Evolutionary conservation across 306 rosid genomes (phyloP), one percentile per base, ranked within the genome.

Genomic region (Inga leiocalycina): DNA sequence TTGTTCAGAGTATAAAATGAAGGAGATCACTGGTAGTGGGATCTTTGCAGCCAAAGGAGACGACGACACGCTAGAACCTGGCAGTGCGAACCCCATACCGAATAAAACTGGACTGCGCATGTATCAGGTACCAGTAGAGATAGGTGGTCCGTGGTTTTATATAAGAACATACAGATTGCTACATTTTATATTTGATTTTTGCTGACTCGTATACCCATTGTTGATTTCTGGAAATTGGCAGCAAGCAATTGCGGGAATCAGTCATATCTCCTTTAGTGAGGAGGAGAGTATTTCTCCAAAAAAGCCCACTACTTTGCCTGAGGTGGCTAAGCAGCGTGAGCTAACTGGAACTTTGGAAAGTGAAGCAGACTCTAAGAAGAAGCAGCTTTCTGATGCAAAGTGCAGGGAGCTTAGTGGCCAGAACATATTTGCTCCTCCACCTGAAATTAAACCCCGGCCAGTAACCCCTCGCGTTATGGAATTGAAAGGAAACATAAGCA

Each of bases 1-100:
- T 48, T 92, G 97, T 85, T 96, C 99, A 0, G 97, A 92, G 62
- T 87, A 89, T 86, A 96, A 96, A 89, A 92, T 93, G 99, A 96
- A 94, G 88, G 99, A 96, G 92, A 96, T 96, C 84, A 94, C 98
- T 71, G 99, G 99, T 34, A 96, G 99, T 83, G 99, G 99, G 74
- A 96, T 96, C 79, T 96, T 96, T 75, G 91, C 85, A 35, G 88
- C 80, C 44, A 86, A 89, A 19, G 97, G 86, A 73, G 98, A 90
- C 80, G 75, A 82, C 69, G 97, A 96, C 11, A 77, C 81, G 19
- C 22, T 75, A 32, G 98, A 96, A 83, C 76, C 90, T 76, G 96
- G 88, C 77, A 85, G 85, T 87, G 90, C 92, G 54, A 87, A 88
- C 74, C 84, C 90, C 54, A 24, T 90, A 17, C 80, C 87, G 35